A percentile compares a stretch with the other conserved stretches of the same genome.
These are phyloP conservation scores for Vigna hirtella DNA, from an alignment of 306 rosid species.

Conservation along the genomic window DNA sequence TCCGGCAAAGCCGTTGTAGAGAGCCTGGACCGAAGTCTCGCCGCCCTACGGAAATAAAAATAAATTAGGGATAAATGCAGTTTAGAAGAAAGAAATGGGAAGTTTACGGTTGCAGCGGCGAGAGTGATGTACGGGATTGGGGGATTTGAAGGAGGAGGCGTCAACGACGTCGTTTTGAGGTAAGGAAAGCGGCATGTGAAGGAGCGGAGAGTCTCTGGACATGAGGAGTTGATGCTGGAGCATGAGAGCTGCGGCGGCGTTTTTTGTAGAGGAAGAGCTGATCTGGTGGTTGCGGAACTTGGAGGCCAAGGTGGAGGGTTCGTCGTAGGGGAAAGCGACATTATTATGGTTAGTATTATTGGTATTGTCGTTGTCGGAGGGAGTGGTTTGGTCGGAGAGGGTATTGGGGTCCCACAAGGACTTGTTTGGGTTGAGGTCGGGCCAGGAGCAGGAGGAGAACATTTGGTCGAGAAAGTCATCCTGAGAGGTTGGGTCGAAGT, in stretches of 20 bases:
- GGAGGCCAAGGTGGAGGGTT: conserved; percentile 60
- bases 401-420: conserved; percentile 58
- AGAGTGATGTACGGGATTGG: conserved; percentile 50
- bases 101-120: neutral
- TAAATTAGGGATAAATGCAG: neutral
- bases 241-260: conserved; percentile 59
- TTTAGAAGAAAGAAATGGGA: neutral
- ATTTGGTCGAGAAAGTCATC: conserved; percentile 90
- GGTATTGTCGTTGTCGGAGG: conserved; percentile 35
- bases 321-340: conserved; percentile 62
- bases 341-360: conserved; percentile 17
- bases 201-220: conserved; percentile 54
- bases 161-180: conserved; percentile 67
- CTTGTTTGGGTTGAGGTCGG: conserved; percentile 31
- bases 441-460: conserved; percentile 58
- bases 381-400: conserved; percentile 50
- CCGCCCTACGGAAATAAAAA: conserved; percentile 41
- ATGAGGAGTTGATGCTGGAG: conserved; percentile 77
- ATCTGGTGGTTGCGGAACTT: conserved; percentile 86
- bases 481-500: conserved; percentile 65
- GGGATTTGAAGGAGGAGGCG: conserved; percentile 61
- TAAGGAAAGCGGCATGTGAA: conserved; percentile 59
- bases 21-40: conserved; percentile 57
- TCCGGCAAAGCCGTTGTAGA: conserved; percentile 67
- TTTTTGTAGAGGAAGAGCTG: conserved; percentile 40